Percentiles rank a stretch among this genome's conserved stretches.
Conservation (phyloP, 108 stramenopile genomes). For the Cyclotella choctawhatcheeana region DNA sequence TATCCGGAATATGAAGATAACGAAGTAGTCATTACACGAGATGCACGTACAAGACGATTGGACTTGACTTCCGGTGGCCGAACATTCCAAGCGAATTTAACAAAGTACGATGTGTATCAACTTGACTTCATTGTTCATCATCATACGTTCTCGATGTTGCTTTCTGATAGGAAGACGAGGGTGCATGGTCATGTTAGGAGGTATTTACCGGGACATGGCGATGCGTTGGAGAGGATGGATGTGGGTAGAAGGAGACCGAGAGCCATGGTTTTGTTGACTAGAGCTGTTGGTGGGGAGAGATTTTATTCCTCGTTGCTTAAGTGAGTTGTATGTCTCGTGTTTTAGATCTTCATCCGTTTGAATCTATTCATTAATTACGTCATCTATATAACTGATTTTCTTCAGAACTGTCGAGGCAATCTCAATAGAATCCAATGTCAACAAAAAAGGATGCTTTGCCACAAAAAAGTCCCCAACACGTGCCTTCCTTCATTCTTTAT, state of each 20-base stretch:
- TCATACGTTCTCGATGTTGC: constrained; percentile 77
- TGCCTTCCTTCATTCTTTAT: constrained; percentile 37
- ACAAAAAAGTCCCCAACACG: constrained; percentile 34
- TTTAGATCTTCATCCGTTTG: too few relatives aligned
- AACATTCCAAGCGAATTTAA: constrained; percentile 38
- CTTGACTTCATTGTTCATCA: constrained; percentile 66
- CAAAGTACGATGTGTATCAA: constrained; percentile 71
- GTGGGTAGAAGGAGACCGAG: constrained; percentile 82
- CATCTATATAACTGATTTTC: constrained; percentile 12
- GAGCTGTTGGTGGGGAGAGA: constrained; percentile 71
- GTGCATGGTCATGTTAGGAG: constrained; percentile 85
- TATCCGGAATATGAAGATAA: constrained; percentile 83
- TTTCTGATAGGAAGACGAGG: constrained; percentile 59
- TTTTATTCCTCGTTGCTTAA: constrained; percentile 80
- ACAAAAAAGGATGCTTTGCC: constrained; percentile 14
- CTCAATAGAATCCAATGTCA: constrained; percentile 22
- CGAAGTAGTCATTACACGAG: not conserved
- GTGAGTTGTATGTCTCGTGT: constrained; percentile 35
- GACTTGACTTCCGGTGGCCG: constrained; percentile 21
- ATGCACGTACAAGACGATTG: constrained; percentile 14
- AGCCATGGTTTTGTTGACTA: constrained; percentile 81
- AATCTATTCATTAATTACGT: constrained; percentile 82
- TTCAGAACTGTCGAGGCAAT: constrained; percentile 39
- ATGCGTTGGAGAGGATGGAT: constrained; percentile 62
- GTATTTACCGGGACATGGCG: constrained; percentile 63